Conservation (phyloP, 106 monocot species). For the Dactylorhiza incarnata region DNA sequence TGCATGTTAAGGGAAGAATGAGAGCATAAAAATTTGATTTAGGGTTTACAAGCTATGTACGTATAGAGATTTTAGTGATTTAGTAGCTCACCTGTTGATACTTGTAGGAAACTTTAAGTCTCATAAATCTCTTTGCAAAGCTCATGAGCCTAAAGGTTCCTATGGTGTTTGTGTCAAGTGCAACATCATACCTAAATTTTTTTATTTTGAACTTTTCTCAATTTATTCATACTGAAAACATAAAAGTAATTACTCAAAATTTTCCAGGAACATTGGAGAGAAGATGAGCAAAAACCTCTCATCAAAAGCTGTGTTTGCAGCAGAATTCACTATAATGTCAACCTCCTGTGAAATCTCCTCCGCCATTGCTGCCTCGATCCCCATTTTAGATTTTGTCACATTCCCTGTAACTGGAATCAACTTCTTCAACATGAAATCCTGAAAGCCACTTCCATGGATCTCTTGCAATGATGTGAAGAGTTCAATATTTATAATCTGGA, state of each 20-base stretch:
- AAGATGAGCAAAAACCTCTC: conserved; percentile 45
- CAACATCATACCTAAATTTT: conserved; percentile 72
- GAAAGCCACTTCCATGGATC: conserved; percentile 57
- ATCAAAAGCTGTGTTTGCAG: conserved; percentile 90
- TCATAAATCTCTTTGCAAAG: conserved; percentile 61
- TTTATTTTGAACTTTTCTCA: background rate
- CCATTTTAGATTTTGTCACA: conserved; percentile 55
- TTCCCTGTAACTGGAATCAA: conserved; percentile 73
- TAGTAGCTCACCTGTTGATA: conserved; percentile 75
- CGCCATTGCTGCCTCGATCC: conserved; percentile 43
- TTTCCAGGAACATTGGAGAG: background rate
- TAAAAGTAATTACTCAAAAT: background rate
- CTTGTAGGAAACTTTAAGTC: conserved; percentile 70
- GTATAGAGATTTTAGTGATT: background rate
- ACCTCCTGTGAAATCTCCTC: conserved; percentile 57
- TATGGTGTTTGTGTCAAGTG: conserved; percentile 89
- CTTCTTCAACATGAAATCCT: conserved; percentile 55
- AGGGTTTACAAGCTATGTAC: no score
- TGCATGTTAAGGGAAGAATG: conserved; percentile 8
- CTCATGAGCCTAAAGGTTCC: conserved; percentile 74
- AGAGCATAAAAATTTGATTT: background rate
- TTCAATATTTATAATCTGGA: conserved; percentile 63
- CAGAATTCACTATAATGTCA: conserved; percentile 80
- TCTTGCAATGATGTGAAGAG: conserved; percentile 54
- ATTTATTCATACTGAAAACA: background rate